Base-by-base conservation (phyloP, 2,329 filamentous ascomycete genomes). In the Pseudogymnoascus sp. region DNA sequence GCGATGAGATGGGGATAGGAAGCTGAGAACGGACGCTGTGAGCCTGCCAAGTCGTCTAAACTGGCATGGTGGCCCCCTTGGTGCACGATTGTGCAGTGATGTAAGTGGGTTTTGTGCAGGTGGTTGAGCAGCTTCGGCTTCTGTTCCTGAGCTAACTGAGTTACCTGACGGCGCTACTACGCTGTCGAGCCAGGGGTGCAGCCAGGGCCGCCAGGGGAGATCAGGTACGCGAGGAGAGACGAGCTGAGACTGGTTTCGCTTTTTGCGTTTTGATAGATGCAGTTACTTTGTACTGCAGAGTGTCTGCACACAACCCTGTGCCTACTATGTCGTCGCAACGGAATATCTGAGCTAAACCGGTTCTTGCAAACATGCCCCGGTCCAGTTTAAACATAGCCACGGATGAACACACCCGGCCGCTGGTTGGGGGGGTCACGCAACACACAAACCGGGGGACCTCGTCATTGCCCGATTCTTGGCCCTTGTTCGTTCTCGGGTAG, bases 301-400 rank as follows among this genome's bases (percentile, higher is more conserved):
- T 52, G n/a, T 9, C 41, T 30, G 23, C 23, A 52, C 19, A 52
- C 41, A 52, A 52, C 41, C 41, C 41, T 28, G 41, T 30, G 41
- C 12, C 23, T 2, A 52, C 41, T 52, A 52, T 52, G 30, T 52
- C 41, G 41, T 52, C 41, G 18, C 41, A 1, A 52, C n/a, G 7
- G 12, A 52, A 9, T 12, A 18, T 30, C 7, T 52, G 41, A 52
- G 41, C 41, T 52, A 52, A 52, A 52, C 41, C 23, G 23, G 30
- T 52, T 52, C 8, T 18, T 52, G 45, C 45, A 52, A 52, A 30
- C n/a, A 30, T 12, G 26, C 45, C 45, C 45, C 26, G 26, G 26
- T 30, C 45, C 45, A 30, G 45, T 52, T 52, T 52, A 52, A 52
- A 52, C 41, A 52, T 52, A 52, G 41, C 23, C 41, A 52, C 41